A percentile compares a stretch with the other conserved stretches of the same genome.
phyloP scores from a whole-genome alignment of 176 grass and related monocot genomes.

The Echinochloa phyllopogon region DNA sequence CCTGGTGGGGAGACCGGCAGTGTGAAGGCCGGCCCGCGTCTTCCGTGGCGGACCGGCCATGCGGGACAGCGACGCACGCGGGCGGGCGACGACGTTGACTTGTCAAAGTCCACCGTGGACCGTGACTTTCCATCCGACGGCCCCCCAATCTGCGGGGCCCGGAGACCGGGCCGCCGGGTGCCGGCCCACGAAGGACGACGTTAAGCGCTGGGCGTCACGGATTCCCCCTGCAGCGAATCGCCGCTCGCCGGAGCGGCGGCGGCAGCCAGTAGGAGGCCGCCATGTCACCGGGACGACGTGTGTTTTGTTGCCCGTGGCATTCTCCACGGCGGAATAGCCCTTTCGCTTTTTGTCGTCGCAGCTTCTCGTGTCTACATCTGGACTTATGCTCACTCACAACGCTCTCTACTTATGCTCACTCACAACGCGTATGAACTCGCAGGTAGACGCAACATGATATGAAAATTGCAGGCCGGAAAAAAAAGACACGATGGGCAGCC shows the following conservation, averaged over 20 bases:
- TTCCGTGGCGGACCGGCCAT: constrained; percentile 38
- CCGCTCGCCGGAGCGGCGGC: neutral
- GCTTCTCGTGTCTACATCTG: neutral
- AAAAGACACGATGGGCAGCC: neutral
- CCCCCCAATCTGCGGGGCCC: neutral
- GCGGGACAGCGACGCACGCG: constrained; percentile 28
- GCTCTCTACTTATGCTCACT: neutral
- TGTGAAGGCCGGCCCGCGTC: neutral
- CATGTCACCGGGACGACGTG: constrained; percentile 28
- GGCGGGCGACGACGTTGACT: constrained; percentile 27
- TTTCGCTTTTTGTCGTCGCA: neutral
- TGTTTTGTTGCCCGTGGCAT: neutral
- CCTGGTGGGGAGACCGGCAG: neutral
- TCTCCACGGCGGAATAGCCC: neutral
- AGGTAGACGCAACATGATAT: neutral
- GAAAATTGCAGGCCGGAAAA: neutral
- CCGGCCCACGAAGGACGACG: neutral
- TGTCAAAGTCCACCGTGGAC: constrained; percentile 25
- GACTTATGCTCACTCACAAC: neutral
- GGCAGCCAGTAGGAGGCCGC: neutral
- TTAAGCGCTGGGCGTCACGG: neutral
- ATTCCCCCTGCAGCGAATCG: constrained; percentile 12
- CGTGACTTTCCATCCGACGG: neutral
- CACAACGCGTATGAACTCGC: neutral
- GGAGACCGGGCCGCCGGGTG: neutral